Conservation (phyloP, 148 eudicot species). For the Drosera capensis region DNA sequence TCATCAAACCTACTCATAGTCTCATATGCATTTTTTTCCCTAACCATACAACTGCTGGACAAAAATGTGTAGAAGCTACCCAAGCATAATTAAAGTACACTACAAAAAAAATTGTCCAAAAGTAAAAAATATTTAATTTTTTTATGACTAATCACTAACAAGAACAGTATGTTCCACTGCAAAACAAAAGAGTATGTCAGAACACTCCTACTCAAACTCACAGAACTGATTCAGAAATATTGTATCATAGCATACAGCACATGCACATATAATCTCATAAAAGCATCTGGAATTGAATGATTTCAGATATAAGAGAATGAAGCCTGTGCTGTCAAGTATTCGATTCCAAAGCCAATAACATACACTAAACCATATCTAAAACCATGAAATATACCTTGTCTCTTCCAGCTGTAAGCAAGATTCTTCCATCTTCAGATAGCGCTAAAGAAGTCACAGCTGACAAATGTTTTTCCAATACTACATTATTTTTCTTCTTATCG, state of each 20-base stretch:
- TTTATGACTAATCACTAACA: too few relatives aligned
- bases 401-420: conserved; percentile 85
- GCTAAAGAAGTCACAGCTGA: conserved; percentile 80
- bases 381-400: conserved; percentile 41
- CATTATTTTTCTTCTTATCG: conserved; percentile 53
- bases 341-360: background rate
- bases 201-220: background rate
- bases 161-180: too few relatives aligned
- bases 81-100: too few relatives aligned
- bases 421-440: conserved; percentile 59
- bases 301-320: background rate
- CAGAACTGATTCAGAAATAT: too few relatives aligned
- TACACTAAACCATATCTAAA: background rate
- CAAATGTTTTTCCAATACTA: conserved; percentile 65
- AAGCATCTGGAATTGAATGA: background rate
- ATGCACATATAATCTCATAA: background rate
- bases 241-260: background rate
- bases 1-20: too few relatives aligned
- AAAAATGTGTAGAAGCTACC: too few relatives aligned
- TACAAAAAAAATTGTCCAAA: too few relatives aligned
- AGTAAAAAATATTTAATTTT: too few relatives aligned
- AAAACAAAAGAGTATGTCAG: too few relatives aligned
- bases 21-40: too few relatives aligned
- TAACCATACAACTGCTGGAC: too few relatives aligned
- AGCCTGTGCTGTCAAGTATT: background rate